Evolutionary conservation across 768 basidiomycete species (phyloP), one percentile per base, ranked within the genome.

Genomic region (Erythrobasidium yunnanense): DNA sequence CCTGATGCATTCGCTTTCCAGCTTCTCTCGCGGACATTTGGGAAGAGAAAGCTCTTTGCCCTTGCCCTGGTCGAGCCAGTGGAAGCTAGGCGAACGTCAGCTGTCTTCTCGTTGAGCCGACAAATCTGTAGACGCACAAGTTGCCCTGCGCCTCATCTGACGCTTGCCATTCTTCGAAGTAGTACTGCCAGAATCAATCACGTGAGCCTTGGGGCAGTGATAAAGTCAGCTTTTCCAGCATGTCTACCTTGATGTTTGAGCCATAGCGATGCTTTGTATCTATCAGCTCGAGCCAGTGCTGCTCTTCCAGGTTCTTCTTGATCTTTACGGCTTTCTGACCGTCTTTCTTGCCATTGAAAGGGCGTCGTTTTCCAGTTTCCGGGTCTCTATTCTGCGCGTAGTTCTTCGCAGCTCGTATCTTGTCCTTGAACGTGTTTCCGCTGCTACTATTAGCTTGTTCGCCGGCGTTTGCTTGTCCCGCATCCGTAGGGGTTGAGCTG

Each of bases 261-360:
- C 56, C 56, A 47, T 58, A 58, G 17, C 56, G 56, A 46, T 58
- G 56, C 27, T 58, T 58, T 4, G 56, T 34, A 46, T 58, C 56
- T 23, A 58, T 58, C 56, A 58, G 42, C 56, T 58, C 56, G n/a
- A 58, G 45, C 56, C 56, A 58, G 29, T 58, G 56, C 42, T 58
- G 56, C 23, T 58, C 56, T 23, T 58, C 56, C 11, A 58, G 45
- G n/a, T 46, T 58, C 45, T 58, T 58, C 56, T 58, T 58, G 2
- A 58, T 45, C 27, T 58, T 58, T 34, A 58, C 45, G 29, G 56
- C 56, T 20, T 58, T 58, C 20, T 35, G 38, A 2, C 56, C 56
- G 17, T 30, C 56, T 5, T 34, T 42, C 38, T 42, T 20, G 47
- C 42, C 42, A 15, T 58, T 58, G 56, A 58, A 58, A 58, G 56